phyloP scores from a whole-genome alignment of 306 rosid genomes.

The Biancaea sappan region DNA sequence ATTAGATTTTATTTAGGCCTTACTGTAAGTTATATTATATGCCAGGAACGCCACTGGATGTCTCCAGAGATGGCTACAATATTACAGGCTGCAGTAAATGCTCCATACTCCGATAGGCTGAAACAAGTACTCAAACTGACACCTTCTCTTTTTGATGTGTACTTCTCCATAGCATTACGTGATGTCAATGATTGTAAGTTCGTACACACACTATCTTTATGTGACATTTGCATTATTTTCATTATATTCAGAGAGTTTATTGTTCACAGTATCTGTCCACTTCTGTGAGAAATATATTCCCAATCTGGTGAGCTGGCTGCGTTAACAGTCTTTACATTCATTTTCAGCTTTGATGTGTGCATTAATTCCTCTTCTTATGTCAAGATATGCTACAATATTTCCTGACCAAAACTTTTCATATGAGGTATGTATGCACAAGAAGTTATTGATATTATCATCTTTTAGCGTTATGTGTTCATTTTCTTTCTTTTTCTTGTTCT shows the following conservation, averaged over 20 bases:
- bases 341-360: conserved; percentile 94
- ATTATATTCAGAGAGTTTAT: neutral
- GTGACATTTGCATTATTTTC: conserved; percentile 27
- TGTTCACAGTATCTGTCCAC: neutral
- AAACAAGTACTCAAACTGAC: conserved; percentile 65
- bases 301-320: conserved; percentile 22
- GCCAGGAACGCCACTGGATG: conserved; percentile 95
- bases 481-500: too few species aligned
- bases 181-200: conserved; percentile 82
- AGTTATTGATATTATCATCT: conserved; percentile 27
- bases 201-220: conserved; percentile 24
- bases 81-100: conserved; percentile 63
- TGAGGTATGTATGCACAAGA: conserved; percentile 53
- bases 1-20: conserved; percentile 22
- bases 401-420: conserved; percentile 77
- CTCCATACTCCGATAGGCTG: conserved; percentile 80
- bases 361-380: conserved; percentile 85
- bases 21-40: conserved; percentile 30
- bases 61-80: conserved; percentile 80
- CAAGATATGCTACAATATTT: conserved; percentile 81
- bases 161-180: conserved; percentile 69
- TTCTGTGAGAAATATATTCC: conserved; percentile 12
- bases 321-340: conserved; percentile 28
- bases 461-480: neutral
- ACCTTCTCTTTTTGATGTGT: conserved; percentile 77